These are phyloP conservation scores for Penicillium thymicola DNA, from an alignment of 2,329 filamentous ascomycete species.

Conservation along the genomic window DNA sequence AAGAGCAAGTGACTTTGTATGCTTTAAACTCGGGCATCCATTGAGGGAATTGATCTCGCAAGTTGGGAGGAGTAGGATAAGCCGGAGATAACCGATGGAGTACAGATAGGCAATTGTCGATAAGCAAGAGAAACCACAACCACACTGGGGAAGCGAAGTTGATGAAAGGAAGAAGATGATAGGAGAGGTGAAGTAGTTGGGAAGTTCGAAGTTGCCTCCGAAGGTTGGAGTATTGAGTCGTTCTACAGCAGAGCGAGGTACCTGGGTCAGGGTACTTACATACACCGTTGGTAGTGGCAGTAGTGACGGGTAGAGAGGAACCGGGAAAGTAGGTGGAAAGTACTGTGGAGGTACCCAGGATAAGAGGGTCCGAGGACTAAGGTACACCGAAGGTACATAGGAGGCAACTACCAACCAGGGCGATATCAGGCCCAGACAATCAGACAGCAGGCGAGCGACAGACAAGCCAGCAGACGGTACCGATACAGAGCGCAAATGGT, in stretches of 20 bases:
- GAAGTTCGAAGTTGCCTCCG: slow-evolving; percentile 20
- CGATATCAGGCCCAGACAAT: slow-evolving; percentile 6
- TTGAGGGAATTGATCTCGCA: slow-evolving; percentile 13
- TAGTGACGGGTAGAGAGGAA: slow-evolving; percentile 8
- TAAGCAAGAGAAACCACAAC: slow-evolving; percentile 6
- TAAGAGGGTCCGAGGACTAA: slow-evolving; percentile 8
- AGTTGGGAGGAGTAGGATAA: slow-evolving; percentile 22
- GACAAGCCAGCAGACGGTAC: slow-evolving; percentile 11
- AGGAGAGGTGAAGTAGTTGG: slow-evolving; percentile 10
- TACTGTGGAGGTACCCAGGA: slow-evolving; percentile 10
- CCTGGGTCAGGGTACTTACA: slow-evolving; percentile 17
- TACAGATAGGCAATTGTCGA: slow-evolving; percentile 22
- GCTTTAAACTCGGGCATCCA: slow-evolving; percentile 12
- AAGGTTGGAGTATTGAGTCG: slow-evolving; percentile 7
- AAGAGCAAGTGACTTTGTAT: slow-evolving; percentile 7
- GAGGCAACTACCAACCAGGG: not conserved
- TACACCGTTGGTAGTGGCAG: slow-evolving; percentile 12
- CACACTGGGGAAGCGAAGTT: not conserved
- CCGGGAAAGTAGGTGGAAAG: not conserved
- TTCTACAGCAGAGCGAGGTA: slow-evolving; percentile 14
- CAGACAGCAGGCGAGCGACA: not conserved
- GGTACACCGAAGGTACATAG: slow-evolving; percentile 10
- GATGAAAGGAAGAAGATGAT: not conserved
- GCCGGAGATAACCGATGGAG: slow-evolving; percentile 33
- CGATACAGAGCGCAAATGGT: slow-evolving; percentile 9